Conservation (phyloP, 306 rosid species). For the Medicago truncatula region MtrunA17r5.0-ANR NC_053049.1:21469001-21469500, state of each 20-base stretch:
- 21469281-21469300: conserved; percentile 75
- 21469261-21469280: conserved; percentile 63
- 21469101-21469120: conserved; percentile 67
- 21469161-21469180: conserved; percentile 54
- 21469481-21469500: conserved; percentile 71
- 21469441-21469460: conserved; percentile 93
- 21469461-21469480: conserved; percentile 87
- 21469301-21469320: conserved; percentile 95
- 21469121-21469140: conserved; percentile 91
- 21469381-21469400: conserved; percentile 88
- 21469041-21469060: conserved; percentile 64
- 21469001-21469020: background rate
- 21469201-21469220: conserved; percentile 13
- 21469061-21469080: conserved; percentile 64
- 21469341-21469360: conserved; percentile 89
- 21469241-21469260: conserved; percentile 30
- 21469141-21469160: conserved; percentile 95
- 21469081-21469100: conserved; percentile 75
- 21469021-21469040: conserved; percentile 37
- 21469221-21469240: conserved; percentile 22
- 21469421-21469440: conserved; percentile 78
- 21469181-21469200: conserved; percentile 25
- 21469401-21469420: conserved; percentile 89
- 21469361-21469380: conserved; percentile 83
- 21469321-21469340: conserved; percentile 93